Base-by-base conservation (phyloP, 2,329 filamentous ascomycete genomes). In the Alternaria incomplexa region DNA sequence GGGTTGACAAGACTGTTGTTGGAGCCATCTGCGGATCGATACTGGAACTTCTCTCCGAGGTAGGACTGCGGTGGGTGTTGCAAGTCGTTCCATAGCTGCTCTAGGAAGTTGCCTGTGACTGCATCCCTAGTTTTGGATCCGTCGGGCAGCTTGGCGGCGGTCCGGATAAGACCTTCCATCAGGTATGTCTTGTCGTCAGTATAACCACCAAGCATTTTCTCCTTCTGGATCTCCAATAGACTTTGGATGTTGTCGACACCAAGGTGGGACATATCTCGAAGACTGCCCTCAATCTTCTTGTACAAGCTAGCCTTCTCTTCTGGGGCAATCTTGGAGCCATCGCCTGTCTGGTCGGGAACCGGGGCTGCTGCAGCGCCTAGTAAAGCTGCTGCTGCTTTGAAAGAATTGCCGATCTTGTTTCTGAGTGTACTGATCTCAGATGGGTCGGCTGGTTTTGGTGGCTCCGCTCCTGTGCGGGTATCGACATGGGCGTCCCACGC, bases 111-210 rank as follows among this genome's bases (percentile, higher is more conserved):
- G 40, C 81, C 70, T 4, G 83, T 85, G 28, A 85, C 69, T 9
- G 73, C 79, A 3, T 79, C 78, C 45, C 81, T 71, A 22, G 79
- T 73, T 54, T 70, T 73, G 2, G 79, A 79, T 11, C 75, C 77
- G 55, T 83, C 79, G 2, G 83, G 82, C 7, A 85, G 71, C 10
- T 75, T 76, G 13, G 81, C 75, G 20, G 82, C 82, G n/a, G 80
- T 78, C 62, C 83, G 79, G 53, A 89, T 85, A 61, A 89, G 73
- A 23, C 82, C 80, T 71, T 89, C 87, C 86, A 89, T 89, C 12
- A 87, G 79, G 70, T 88, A 88, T 2, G 84, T 84, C 73, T 86
- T 89, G 71, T 91, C 89, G 69, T 91, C 82, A 15, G 87, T 77
- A 8, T 84, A 83, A 45, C 86, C 80, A 3, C 86, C 86, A n/a